Conservation (phyloP, 257 asterid genomes). For the Anisodus tanguticus region DNA sequence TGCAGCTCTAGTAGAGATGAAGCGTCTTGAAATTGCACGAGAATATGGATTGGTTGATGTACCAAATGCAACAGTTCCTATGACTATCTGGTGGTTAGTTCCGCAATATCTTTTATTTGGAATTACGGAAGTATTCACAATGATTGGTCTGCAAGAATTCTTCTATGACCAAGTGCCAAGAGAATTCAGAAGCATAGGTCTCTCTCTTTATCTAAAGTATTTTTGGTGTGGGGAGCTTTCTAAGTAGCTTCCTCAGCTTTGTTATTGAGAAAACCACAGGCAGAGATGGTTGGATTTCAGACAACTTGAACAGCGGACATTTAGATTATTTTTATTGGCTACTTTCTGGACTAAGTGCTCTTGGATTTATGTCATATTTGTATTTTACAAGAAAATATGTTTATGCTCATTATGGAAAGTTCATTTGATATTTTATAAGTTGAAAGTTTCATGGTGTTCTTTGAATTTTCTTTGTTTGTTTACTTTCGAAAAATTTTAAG, state of each 20-base stretch:
- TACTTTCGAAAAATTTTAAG: neutral
- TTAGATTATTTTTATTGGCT: conserved; percentile 76
- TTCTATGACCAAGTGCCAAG: conserved; percentile 70
- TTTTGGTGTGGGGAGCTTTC: conserved; percentile 61
- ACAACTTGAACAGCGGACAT: conserved; percentile 70
- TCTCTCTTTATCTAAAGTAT: conserved; percentile 57
- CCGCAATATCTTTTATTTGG: conserved; percentile 62
- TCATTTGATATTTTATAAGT: neutral
- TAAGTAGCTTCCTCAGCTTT: conserved; percentile 64
- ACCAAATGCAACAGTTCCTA: conserved; percentile 46
- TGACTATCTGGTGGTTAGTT: conserved; percentile 74
- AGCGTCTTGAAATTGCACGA: conserved; percentile 51
- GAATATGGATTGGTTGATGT: conserved; percentile 48
- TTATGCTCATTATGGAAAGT: conserved; percentile 26
- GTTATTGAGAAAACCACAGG: conserved; percentile 50
- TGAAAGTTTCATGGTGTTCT: neutral
- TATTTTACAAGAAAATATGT: conserved; percentile 48
- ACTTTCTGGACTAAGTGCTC: conserved; percentile 51
- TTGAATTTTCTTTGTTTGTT: neutral
- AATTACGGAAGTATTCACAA: conserved; percentile 53
- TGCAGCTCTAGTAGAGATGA: conserved; percentile 61
- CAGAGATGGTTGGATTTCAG: conserved; percentile 57
- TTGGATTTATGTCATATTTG: conserved; percentile 41
- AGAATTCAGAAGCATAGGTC: conserved; percentile 59
- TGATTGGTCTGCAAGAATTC: conserved; percentile 70